Evolutionary conservation across 495 filamentous ascomycete genomes (phyloP), one percentile per base, ranked within the genome.

Genomic region (Penicillium psychrofluorescens): DNA sequence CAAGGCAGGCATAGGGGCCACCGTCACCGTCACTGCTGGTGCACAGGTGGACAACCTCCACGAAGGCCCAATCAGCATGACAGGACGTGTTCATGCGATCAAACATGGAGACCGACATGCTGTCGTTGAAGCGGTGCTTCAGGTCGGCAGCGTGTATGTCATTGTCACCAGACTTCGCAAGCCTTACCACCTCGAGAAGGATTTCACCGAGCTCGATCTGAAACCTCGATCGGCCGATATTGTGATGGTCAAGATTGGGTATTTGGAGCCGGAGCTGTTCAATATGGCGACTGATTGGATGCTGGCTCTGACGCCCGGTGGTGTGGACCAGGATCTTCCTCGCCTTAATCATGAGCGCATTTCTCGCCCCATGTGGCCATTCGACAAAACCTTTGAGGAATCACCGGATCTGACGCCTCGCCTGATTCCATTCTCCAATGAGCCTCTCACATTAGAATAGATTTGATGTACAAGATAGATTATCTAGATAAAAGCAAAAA

Each of bases 211-310:
- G 13, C 63, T 79, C 4, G 43, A 72, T 43, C 63, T 80, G 0
- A 28, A 46, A 1, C 74, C 75, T 9, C 70, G 75, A 1, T 49
- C 58, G 4, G 62, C 68, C 8, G 71, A 76, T 44, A 69, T 80
- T 11, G 74, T 80, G 10, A 67, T 80, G 12, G 74, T 79, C 6
- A 80, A 80, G 58, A 80, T 80, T 39, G 76, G 77, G 13, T 80
- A 79, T 45, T 50, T 80, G 9, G 76, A 80, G 49, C 77, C 77
- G 11, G 74, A 80, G 33, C 50, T 80, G 1, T 78, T 72, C 40
- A 64, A 65, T 34, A 79, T 78, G 73, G 75, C 76, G 0, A 54
- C 59, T 9, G 73, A 74, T 40, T 79, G 76, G 76, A 74, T 74
- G 67, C 66, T 77, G 0, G 75, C 55, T 8, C 59, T 79, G 10